Evolutionary conservation across 306 rosid genomes (phyloP).

Genomic region (Hippophae tibetana): DNA sequence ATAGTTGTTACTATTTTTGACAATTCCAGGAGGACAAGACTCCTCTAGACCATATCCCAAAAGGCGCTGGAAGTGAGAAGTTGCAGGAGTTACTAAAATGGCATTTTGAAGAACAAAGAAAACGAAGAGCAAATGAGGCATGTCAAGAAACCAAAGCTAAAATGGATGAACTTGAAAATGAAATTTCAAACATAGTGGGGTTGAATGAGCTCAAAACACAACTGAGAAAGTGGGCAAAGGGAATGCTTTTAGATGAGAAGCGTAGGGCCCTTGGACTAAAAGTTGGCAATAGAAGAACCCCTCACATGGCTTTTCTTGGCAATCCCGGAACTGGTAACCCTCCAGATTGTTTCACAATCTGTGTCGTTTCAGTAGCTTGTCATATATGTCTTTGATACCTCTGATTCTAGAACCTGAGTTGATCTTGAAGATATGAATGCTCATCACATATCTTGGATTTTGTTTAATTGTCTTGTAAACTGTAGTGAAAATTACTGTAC

Average conservation of each 20-base stretch:
- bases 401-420: background rate
- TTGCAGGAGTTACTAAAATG: conserved; percentile 45
- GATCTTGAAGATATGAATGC: too few species aligned
- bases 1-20: conserved; percentile 16
- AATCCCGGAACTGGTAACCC: conserved; percentile 90
- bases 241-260: conserved; percentile 98
- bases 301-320: conserved; percentile 99
- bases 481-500: conserved; percentile 13
- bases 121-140: conserved; percentile 69
- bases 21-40: conserved; percentile 84
- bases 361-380: background rate
- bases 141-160: conserved; percentile 82
- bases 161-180: conserved; percentile 80
- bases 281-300: conserved; percentile 82
- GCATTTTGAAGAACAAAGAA: conserved; percentile 77
- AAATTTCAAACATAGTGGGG: conserved; percentile 75
- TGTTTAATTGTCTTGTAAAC: background rate
- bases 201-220: conserved; percentile 75
- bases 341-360: background rate
- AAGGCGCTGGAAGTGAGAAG: conserved; percentile 66
- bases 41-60: conserved; percentile 71
- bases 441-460: background rate
- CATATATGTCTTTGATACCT: background rate
- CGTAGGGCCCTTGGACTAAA: conserved; percentile 86
- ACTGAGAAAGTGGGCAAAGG: conserved; percentile 89